Evolutionary conservation across 495 filamentous ascomycete genomes (phyloP).

Genomic region (Chaetomium cochliodes): DNA sequence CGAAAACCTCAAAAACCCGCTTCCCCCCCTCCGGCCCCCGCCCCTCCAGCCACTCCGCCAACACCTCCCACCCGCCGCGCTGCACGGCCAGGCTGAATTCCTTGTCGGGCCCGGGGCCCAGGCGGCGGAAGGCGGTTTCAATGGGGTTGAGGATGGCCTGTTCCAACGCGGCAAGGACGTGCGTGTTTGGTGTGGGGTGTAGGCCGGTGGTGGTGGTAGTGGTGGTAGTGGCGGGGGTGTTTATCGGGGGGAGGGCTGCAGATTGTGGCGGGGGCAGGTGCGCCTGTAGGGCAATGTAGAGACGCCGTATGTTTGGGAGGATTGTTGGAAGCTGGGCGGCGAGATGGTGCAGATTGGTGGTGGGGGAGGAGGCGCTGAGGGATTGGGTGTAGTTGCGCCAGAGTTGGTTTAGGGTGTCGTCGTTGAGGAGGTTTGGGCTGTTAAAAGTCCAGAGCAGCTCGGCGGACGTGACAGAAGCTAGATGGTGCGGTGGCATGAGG

Average conservation of each 20-base stretch:
- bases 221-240: no score
- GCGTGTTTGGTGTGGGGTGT: no score
- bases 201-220: no score
- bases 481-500: constrained; percentile 12
- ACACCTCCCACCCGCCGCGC: constrained; percentile 10
- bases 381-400: neutral
- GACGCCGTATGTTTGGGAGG: constrained; percentile 8
- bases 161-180: neutral
- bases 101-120: neutral
- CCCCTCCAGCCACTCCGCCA: neutral
- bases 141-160: constrained; percentile 9
- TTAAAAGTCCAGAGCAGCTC: constrained; percentile 21
- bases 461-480: constrained; percentile 17
- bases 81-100: constrained; percentile 13
- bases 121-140: constrained; percentile 10
- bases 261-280: neutral
- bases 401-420: neutral
- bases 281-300: constrained; percentile 16
- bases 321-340: neutral
- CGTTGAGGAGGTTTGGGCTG: neutral
- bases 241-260: neutral
- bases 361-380: no score
- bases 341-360: neutral
- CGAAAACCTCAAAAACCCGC: neutral
- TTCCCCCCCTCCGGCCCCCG: neutral